Base-by-base conservation (phyloP, 2,329 filamentous ascomycete genomes). In the Colletotrichum brevisporum region DNA sequence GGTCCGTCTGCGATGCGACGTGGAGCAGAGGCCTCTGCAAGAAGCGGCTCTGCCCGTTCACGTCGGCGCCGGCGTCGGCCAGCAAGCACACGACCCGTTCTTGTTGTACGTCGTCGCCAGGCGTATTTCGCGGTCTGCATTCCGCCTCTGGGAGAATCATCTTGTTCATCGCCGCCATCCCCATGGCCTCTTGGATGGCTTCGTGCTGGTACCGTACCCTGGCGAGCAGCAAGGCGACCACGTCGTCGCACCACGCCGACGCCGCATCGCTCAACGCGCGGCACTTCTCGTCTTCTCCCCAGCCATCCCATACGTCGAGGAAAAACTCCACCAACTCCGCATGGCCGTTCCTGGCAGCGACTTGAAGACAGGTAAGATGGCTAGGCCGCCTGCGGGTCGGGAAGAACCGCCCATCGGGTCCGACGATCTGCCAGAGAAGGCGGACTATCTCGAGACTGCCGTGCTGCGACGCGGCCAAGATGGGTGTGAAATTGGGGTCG, bases 341-440 rank as follows among this genome's bases (percentile, higher is more conserved):
- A 41, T 75, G 71, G 1, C 72, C 72, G 50, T 71, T 10, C 8
- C 13, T 47, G 2, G 71, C 64, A 6, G 74, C 71, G 2, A 55
- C 6, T 16, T 53, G 24, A 6, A 74, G 61, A 53, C 65, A 72
- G 4, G 12, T 21, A 15, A 41, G 41, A 4, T 24, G 39, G 26
- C 6, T 12, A 13, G 4, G 39, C 9, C 36, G 9, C n/a, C 41
- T 57, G 10, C 45, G 47, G 6, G 4, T 57, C 1, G 41, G 55
- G 43, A 45, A n/a, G 39, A 47, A 57, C 39, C 41, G 41, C 16
- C 41, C 41, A 16, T 43, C 41, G 12, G 41, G 41, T 13, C 41
- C 41, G 41, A 43, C 41, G 12, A 4, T 43, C 16, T 16, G 12
- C 41, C 41, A 43, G 12, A 43, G 41, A 15, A 43, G 16, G 5